Base-by-base conservation (phyloP, 805 yeast species). In the Kodamaea laetipori region DNA sequence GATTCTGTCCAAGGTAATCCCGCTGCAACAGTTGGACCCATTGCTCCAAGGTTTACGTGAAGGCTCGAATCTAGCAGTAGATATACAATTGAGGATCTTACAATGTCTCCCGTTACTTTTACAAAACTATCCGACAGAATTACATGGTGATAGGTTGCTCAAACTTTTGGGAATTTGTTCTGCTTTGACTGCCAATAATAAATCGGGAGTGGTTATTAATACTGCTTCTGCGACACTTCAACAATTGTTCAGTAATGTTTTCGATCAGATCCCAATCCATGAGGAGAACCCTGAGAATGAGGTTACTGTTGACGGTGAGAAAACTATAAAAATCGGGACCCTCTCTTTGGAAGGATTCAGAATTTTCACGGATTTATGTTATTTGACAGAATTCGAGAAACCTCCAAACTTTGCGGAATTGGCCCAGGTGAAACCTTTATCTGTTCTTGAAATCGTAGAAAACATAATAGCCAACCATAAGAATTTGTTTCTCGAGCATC, bases 191-290 rank as follows among this genome's bases (percentile, higher is more conserved):
- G 67, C 80, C 10, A 74, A 81, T 10, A 84, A 80, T 48, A 84
- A 86, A 53, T 76, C 82, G 4, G 79, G 85, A 0, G 86, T 87
- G 53, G 96, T 94, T 4, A 74, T 80, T 10, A 90, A 90, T 55
- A 87, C 98, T 0, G 97, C 98, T 0, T 82, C 88, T 39, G 99
- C 98, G 2, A 89, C 98, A 3, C 74, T 90, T 36, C 95, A 90
- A 49, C 98, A 94, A 60, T 66, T 94, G 33, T 75, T 90, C 35
- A 80, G 85, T 27, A 79, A 85, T 23, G 77, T 90, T 0, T 92
- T 85, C 61, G 98, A 92, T n/a, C 38, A 30, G 25, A 26, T 37
- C 25, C 44, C 74, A 80, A 56, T 74, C 80, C 37, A 50, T 58
- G 12, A 69, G 4, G 78, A 76, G 33, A 76, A 69, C 10, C 34